Percentiles rank a stretch among this genome's conserved stretches.
Conservation (phyloP, 768 basidiomycete genomes). For the Rhizopogon roseolus region DNA sequence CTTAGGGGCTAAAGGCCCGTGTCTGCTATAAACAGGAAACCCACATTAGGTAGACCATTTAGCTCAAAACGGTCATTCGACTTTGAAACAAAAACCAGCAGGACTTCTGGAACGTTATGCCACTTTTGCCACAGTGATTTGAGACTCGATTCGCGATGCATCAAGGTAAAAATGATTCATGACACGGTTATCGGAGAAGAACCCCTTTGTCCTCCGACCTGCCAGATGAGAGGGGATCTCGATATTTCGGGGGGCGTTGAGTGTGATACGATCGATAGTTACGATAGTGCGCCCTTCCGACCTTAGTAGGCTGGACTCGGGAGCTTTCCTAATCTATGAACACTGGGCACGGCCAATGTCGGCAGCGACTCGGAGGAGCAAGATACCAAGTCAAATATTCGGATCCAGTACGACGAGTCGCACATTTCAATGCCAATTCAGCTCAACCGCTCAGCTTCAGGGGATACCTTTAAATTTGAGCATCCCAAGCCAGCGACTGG, state of each 20-base stretch:
- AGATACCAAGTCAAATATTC: too few relatives aligned
- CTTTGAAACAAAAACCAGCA: slow-evolving; percentile 45
- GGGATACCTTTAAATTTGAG: too few relatives aligned
- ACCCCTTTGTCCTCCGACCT: background rate
- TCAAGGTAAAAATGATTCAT: slow-evolving; percentile 74
- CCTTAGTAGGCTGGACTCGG: too few relatives aligned
- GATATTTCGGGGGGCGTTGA: slow-evolving; percentile 6
- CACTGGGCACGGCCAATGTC: slow-evolving; percentile 1
- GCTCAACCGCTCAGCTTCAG: background rate
- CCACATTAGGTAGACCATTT: too few relatives aligned
- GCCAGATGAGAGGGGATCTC: slow-evolving; percentile 8
- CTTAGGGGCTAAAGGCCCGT: too few relatives aligned
- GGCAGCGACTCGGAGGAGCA: background rate
- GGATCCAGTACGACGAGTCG: too few relatives aligned
- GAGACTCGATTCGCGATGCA: slow-evolving; percentile 67
- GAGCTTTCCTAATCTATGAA: too few relatives aligned
- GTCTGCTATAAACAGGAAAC: too few relatives aligned
- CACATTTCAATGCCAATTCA: too few relatives aligned
- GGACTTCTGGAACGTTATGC: slow-evolving; percentile 72
- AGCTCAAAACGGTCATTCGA: too few relatives aligned
- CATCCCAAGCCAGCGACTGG: background rate
- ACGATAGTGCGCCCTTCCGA: slow-evolving; percentile 6
- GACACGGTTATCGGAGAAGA: slow-evolving; percentile 59
- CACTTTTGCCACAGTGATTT: slow-evolving; percentile 56
- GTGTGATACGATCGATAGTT: slow-evolving; percentile 13